Evolutionary conservation across 2,329 filamentous ascomycete genomes (phyloP).

Genomic region (Fonsecaea erecta): DNA sequence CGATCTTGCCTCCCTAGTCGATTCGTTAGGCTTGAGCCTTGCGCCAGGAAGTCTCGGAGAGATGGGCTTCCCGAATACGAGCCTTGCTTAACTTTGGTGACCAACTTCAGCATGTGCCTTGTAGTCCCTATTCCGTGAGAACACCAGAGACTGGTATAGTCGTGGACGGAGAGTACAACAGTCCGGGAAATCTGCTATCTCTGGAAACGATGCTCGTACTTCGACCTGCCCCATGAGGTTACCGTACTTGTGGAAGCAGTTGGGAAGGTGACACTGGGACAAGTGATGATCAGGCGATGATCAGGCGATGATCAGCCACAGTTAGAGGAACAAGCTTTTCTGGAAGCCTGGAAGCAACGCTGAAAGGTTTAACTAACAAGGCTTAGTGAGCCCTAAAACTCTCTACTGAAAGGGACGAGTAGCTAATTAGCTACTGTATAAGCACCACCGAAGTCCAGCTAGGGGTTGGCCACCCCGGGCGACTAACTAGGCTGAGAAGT

Average conservation of each 20-base stretch:
- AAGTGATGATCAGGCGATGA: not conserved
- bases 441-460: not conserved
- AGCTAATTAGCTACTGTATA: not conserved
- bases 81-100: not conserved
- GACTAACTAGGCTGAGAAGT: not conserved
- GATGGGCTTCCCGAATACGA: not conserved
- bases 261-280: not conserved
- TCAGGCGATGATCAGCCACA: not conserved
- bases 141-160: not conserved
- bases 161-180: not conserved
- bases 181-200: not conserved
- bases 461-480: not conserved
- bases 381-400: too few species aligned
- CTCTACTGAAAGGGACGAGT: too few species aligned
- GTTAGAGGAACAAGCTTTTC: conserved; percentile 15
- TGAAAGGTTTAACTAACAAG: not conserved
- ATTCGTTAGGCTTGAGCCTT: not conserved
- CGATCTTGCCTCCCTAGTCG: not conserved
- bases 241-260: too few species aligned
- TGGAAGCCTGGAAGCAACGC: conserved; percentile 6
- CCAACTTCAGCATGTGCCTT: not conserved
- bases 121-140: not conserved
- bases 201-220: not conserved
- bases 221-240: not conserved
- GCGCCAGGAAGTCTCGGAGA: not conserved